Percentiles rank a stretch among this genome's conserved stretches.
Evolutionary conservation across 1,284 basidiomycete species (phyloP).

Genomic region (Amylostereum chailletii): DNA sequence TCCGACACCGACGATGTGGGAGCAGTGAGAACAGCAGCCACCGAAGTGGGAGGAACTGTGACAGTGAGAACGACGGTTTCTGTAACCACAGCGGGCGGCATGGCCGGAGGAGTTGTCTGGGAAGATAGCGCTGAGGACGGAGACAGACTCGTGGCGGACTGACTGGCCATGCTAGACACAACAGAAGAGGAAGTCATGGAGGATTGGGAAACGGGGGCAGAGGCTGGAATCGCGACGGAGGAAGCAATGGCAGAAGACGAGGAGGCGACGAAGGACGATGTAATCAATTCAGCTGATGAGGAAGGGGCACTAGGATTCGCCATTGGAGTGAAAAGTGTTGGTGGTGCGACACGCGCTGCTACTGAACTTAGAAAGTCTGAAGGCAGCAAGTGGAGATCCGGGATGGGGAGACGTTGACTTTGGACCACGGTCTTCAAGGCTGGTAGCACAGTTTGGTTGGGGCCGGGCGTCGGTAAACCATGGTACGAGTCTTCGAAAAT

Average conservation of each 20-base stretch:
- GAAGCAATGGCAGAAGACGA: neutral
- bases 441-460: conserved; percentile 8
- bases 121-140: neutral
- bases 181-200: neutral
- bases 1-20: too few species aligned
- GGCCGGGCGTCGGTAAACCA: conserved; percentile 4
- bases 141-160: neutral
- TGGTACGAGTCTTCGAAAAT: conserved; percentile 44
- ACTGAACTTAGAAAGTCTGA: neutral
- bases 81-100: too few species aligned
- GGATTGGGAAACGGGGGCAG: neutral
- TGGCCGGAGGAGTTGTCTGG: neutral
- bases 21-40: too few species aligned
- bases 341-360: neutral
- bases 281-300: too few species aligned
- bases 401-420: neutral
- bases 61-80: neutral
- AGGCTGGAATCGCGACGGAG: neutral
- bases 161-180: neutral
- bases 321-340: neutral
- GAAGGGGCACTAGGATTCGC: too few species aligned
- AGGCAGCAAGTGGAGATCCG: neutral
- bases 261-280: neutral
- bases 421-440: conserved; percentile 2
- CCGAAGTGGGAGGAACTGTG: neutral